phyloP scores from a whole-genome alignment of 805 yeast genomes.

The Metschnikowia gelsemii region DNA sequence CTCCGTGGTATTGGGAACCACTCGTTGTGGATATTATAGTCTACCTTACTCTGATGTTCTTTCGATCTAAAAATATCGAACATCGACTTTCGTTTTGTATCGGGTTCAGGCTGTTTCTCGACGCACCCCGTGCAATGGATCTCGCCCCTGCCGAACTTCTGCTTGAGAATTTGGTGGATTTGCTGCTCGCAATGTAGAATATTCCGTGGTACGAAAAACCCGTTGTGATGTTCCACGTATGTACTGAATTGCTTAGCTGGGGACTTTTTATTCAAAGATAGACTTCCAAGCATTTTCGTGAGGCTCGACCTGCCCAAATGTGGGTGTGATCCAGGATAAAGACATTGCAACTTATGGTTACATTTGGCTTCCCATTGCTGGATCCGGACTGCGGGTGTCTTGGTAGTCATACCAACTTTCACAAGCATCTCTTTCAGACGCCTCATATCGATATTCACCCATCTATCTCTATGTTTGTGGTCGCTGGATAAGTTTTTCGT shows the following conservation, averaged over 20 bases:
- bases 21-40: conserved; percentile 47
- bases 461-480: conserved; percentile 23
- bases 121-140: conserved; percentile 50
- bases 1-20: conserved; percentile 56
- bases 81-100: conserved; percentile 2
- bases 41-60: conserved; percentile 5
- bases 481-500: conserved; percentile 29
- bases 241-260: conserved; percentile 8
- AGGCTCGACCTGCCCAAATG: conserved; percentile 10
- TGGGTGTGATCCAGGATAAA: conserved; percentile 32
- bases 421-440: conserved; percentile 40
- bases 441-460: conserved; percentile 37
- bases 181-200: conserved; percentile 40
- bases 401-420: conserved; percentile 56
- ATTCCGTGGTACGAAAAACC: conserved; percentile 34
- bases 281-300: conserved; percentile 5
- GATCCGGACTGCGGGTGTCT: conserved; percentile 41
- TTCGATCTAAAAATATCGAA: conserved; percentile 11
- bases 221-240: conserved; percentile 27
- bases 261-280: conserved; percentile 6
- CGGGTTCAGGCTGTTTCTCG: conserved; percentile 4
- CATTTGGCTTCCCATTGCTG: conserved; percentile 56
- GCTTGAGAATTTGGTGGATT: conserved; percentile 41
- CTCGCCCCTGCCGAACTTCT: conserved; percentile 47
- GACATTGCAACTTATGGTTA: conserved; percentile 42